Base-by-base conservation (phyloP, 805 yeast species). In the Barnettozyma pratensis region DNA sequence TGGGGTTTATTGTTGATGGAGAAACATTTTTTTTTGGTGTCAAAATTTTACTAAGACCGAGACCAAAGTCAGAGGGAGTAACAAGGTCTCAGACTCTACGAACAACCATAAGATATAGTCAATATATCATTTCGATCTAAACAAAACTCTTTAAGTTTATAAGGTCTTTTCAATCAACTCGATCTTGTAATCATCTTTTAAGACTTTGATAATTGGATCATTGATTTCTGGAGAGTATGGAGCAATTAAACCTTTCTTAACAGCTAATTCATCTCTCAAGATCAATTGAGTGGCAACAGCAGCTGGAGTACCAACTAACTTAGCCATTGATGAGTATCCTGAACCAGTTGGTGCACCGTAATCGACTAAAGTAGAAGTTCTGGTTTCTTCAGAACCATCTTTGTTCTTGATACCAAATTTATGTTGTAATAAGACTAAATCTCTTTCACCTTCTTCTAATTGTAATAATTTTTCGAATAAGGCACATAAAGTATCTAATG, bases 311-410 rank as follows among this genome's bases (percentile, higher is more conserved):
- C 99, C 99, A 48, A 94, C 99, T 56, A 88, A 80, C 68, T 92
- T 91, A 58, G 99, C 99, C 99, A 94, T 94, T 35, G 98, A 91
- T 38, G 96, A 85, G 83, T 92, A 94, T 47, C 94, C 92, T 52
- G 91, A 89, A 47, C 76, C 75, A 53, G 79, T 73, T 61, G 85
- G 85, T 58, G 79, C 83, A 74, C 99, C 99, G 71, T 87, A 88
- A 70, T 90, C 96, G 36, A 91, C 92, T 65, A 94, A 76, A 51
- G 99, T 94, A 25, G 97, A 87, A 50, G 98, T 91, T 79, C 98
- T 90, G 54, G 85, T 79, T 75, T 94, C 98, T 48, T 77, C 80
- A 56, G 81, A 70, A 58, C 98, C 98, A 63, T 94, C 94, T 48
- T 92, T 90, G 92, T 96, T 88, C 73, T 87, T 94, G 60, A 94